Percentiles rank a stretch among this genome's conserved stretches.
Conservation (phyloP, 2,329 filamentous ascomycete species). For the Xylaria sp. region DNA sequence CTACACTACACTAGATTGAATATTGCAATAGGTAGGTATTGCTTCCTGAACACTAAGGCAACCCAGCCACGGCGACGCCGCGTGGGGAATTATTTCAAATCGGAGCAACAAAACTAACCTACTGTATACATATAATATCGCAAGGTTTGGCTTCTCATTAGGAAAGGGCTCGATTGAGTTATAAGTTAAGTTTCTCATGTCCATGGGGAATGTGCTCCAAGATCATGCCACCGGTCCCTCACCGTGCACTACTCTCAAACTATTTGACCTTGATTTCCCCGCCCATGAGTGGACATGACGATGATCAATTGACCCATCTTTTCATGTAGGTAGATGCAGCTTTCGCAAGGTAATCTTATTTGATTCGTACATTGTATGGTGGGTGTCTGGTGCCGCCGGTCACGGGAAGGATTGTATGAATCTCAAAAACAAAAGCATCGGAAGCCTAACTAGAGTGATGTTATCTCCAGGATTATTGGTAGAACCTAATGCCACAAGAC, state of each 20-base stretch:
- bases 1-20: not conserved
- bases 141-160: not conserved
- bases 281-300: constrained; percentile 6
- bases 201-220: not conserved
- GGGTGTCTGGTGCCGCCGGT: not conserved
- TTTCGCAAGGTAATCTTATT: constrained; percentile 23
- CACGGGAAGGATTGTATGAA: constrained; percentile 5
- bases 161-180: not conserved
- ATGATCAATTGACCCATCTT: constrained; percentile 19
- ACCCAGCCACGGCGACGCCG: constrained; percentile 5
- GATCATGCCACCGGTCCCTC: constrained; percentile 4
- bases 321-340: constrained; percentile 24
- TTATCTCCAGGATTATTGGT: constrained; percentile 1
- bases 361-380: constrained; percentile 8
- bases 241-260: not conserved
- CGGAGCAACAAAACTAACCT: not conserved
- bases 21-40: constrained; percentile 5
- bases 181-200: constrained; percentile 1
- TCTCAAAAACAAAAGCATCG: not conserved
- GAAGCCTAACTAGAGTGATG: not conserved
- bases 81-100: constrained; percentile 31
- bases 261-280: constrained; percentile 7
- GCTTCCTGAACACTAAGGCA: constrained; percentile 32
- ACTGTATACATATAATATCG: not conserved
- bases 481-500: not conserved